Conservation (phyloP, 495 filamentous ascomycete species). For the Tuber aestivum region DNA sequence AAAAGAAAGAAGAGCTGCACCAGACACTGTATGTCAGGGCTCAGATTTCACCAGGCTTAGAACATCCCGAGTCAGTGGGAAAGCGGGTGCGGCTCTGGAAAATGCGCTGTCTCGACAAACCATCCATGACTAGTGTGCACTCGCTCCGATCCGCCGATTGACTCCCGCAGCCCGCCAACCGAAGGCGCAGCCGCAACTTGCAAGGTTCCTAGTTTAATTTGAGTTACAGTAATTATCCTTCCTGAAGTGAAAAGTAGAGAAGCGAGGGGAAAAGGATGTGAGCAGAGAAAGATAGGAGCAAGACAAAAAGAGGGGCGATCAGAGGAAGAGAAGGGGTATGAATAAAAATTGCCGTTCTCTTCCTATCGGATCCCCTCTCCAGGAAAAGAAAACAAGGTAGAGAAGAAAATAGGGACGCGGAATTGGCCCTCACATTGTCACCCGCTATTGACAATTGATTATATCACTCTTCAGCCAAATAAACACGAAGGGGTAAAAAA, state of each 20-base stretch:
- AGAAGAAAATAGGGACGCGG: not conserved
- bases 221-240: not conserved
- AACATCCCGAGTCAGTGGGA: not conserved
- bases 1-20: not conserved
- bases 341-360: constrained; percentile 1
- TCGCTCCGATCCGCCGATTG: constrained; percentile 32
- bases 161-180: constrained; percentile 27
- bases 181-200: constrained; percentile 22
- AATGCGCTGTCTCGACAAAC: constrained; percentile 32
- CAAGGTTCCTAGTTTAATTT: not conserved
- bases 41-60: not conserved
- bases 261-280: not conserved
- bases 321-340: not conserved
- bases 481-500: not conserved
- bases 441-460: not conserved
- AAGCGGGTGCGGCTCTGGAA: constrained; percentile 28
- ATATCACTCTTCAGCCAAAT: not conserved
- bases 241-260: not conserved
- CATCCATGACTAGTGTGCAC: constrained; percentile 6
- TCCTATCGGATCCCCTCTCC: not conserved
- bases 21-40: not conserved
- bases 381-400: not conserved
- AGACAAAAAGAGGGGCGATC: not conserved
- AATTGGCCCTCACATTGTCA: not conserved
- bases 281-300: not conserved